Evolutionary conservation across 495 filamentous ascomycete species (phyloP), one percentile per base, ranked within the genome.

Genomic region (Letharia columbiana): DNA sequence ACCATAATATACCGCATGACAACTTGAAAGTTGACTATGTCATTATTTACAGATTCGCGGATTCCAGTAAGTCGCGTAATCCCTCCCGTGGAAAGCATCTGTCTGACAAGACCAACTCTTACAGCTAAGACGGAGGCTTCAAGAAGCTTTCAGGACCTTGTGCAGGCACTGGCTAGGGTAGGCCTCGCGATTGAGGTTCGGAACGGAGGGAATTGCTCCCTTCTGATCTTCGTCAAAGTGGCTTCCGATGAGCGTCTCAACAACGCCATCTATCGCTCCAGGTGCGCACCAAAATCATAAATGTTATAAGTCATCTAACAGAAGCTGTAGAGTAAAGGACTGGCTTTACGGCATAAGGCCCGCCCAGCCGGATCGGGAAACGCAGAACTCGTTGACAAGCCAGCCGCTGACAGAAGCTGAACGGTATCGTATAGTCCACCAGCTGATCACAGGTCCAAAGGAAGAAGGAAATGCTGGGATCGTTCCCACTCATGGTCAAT

Each of bases 291-390:
- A 4, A 61, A 60, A 23, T 41, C 3, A n/a, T 11, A 28, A n/a
- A 9, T 33, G 47, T 28, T 23, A 44, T n/a, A n/a, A 60, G 0
- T 4, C 31, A 15, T 23, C 4, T 69, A 17, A 67, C 44, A 61
- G 31, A 49, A 17, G 12, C 18, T 41, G 3, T 71, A 91, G 94
- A 61, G 87, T 97, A 58, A 91, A 91, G 71, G 95, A 98, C 78
- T 98, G 94, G 94, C 87, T 98, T 37, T 89, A 92, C 77, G 91
- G 94, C 42, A 88, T 97, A 47, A 87, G 91, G 52, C 81, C 87
- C 67, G 81, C 82, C 20, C 88, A 92, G 40, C 95, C 93, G 2
- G 87, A 89, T 64, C 86, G 86, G 73, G 86, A 92, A 64, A 87
- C 87, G 35, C 79, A 85, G 62, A 77, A 82, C 52, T 81, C 82